phyloP scores from a whole-genome alignment of 805 yeast species.

The Ogataea polymorpha region DNA sequence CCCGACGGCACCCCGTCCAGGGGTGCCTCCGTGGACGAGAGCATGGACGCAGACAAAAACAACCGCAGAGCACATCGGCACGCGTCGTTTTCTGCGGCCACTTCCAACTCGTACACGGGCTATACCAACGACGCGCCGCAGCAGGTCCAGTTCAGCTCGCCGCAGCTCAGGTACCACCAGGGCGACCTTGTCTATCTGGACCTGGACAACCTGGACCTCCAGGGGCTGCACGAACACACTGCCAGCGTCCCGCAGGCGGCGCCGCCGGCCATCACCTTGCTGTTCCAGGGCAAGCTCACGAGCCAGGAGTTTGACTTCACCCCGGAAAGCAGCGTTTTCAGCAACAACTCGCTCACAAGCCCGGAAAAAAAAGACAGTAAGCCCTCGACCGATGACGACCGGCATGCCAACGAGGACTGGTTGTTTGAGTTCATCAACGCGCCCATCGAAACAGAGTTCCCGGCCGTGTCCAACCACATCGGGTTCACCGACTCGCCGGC shows the following conservation, averaged over 20 bases:
- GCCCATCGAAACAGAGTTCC: constrained; percentile 60
- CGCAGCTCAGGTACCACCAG: constrained; percentile 45
- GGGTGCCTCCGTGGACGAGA: constrained; percentile 3
- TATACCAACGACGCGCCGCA: constrained; percentile 47
- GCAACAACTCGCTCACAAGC: constrained; percentile 8
- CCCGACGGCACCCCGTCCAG: constrained; percentile 13
- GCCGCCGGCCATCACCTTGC: constrained; percentile 4
- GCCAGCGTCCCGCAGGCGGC: constrained; percentile 9
- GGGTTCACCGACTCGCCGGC: constrained; percentile 50
- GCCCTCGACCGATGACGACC: constrained; percentile 8
- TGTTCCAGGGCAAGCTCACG: constrained; percentile 9
- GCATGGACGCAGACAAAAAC: constrained; percentile 5
- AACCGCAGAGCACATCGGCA: constrained; percentile 39
- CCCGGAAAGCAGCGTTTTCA: constrained; percentile 11
- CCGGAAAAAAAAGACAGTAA: constrained; percentile 9
- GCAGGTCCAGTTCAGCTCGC: constrained; percentile 79
- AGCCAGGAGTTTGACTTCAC: constrained; percentile 11
- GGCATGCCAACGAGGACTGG: constrained; percentile 48
- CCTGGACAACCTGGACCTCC: constrained; percentile 30
- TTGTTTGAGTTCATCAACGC: constrained; percentile 65
- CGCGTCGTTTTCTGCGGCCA: constrained; percentile 64
- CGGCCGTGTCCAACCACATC: constrained; percentile 48
- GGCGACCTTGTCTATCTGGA: constrained; percentile 34
- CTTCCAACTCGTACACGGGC: constrained; percentile 58
- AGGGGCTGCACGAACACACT: constrained; percentile 20